Evolutionary conservation across 2,329 filamentous ascomycete species (phyloP), one percentile per base, ranked within the genome.

Genomic region (Neonectria faginata): DNA sequence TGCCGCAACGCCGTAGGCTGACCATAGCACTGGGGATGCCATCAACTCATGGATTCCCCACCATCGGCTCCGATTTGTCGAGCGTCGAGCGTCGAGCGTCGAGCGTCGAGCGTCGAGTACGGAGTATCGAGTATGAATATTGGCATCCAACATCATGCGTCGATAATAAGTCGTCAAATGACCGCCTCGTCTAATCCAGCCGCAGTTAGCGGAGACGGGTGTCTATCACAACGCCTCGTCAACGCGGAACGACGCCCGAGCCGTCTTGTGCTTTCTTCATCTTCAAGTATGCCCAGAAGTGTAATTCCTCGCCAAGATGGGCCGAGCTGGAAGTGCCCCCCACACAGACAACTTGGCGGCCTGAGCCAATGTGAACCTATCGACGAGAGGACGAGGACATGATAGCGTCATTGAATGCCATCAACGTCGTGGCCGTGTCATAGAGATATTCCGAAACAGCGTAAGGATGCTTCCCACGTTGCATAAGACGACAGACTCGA

Each of bases 1-100:
- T 62, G 27, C 53, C 60, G 53, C 61, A 54, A n/a, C 29, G 57
- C 62, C 52, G 57, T 60, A 56, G 12, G 57, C 44, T 60, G 62
- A 45, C 51, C 51, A 64, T 29, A 64, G 52, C 57, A 62, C 52
- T 31, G 47, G 47, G 25, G 27, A 29, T n/a, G 27, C 16, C 25
- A 31, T 18, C 41, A 60, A 60, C 39, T 54, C 39, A 29, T 54
- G 39, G 41, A 54, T 57, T 54, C 56, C 54, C 41, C 33, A 50
- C 60, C 36, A 50, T 50, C 42, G 41, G 41, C 42, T 41, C 48
- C 47, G 51, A 25, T 44, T 60, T 42, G 31, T 48, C 41, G 39
- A 60, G 20, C 16, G 16, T 36, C 36, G 16, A 41, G 36, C 7
- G n/a, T 41, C 36, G 8, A 41, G 33, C 5, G 16, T 12, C 11